These are phyloP conservation scores for Kazachstania africana DNA, from an alignment of 805 yeast genomes.

Conservation along the genomic window DNA sequence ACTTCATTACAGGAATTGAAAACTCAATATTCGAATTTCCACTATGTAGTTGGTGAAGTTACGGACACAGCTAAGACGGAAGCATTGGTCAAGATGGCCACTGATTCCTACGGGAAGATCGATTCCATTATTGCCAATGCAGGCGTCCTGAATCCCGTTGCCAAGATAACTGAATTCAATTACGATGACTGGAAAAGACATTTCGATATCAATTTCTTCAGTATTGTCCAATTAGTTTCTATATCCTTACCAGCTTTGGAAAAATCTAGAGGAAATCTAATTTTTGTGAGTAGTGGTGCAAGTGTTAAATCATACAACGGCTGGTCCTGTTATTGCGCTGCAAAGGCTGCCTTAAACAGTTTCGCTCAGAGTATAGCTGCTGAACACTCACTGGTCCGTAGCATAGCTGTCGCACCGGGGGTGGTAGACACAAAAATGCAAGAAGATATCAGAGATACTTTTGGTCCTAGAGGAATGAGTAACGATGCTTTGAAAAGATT, in stretches of 20 bases:
- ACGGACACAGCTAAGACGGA: conserved; percentile 26
- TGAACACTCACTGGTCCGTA: conserved; percentile 43
- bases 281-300: conserved; percentile 90
- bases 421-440: conserved; percentile 93
- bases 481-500: conserved; percentile 49
- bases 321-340: conserved; percentile 88
- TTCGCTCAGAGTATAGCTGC: conserved; percentile 52
- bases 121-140: conserved; percentile 69
- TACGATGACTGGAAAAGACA: conserved; percentile 47
- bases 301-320: conserved; percentile 34
- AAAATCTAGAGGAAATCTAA: conserved; percentile 44
- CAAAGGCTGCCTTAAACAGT: conserved; percentile 86
- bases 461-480: conserved; percentile 47
- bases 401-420: conserved; percentile 83
- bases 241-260: conserved; percentile 46
- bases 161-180: conserved; percentile 30
- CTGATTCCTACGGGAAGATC: conserved; percentile 41
- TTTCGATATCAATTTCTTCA: conserved; percentile 69
- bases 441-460: conserved; percentile 54
- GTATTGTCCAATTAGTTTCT: conserved; percentile 50
- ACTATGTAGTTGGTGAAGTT: conserved; percentile 50
- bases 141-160: conserved; percentile 74
- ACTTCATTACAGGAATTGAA: conserved; percentile 34
- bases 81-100: conserved; percentile 34
- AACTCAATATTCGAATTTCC: conserved; percentile 38